Conservation (phyloP, 192 early-diverging fungal genomes). For the Hyaloraphidium curvatum region DNA sequence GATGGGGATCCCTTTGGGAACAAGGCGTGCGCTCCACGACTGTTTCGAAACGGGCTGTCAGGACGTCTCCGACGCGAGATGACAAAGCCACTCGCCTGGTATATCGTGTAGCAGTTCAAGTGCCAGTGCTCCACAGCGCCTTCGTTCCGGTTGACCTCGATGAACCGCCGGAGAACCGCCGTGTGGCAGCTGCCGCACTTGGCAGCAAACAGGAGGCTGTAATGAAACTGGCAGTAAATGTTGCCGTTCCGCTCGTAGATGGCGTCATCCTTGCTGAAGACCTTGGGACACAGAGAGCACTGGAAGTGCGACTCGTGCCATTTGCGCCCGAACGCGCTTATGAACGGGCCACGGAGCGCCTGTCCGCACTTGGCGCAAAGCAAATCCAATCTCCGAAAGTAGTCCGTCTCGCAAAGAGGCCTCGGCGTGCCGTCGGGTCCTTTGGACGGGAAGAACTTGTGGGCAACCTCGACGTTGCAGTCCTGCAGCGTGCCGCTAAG, state of each 20-base stretch:
- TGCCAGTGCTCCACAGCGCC: slow-evolving; percentile 80
- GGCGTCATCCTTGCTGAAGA: slow-evolving; percentile 87
- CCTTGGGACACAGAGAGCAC: slow-evolving; percentile 72
- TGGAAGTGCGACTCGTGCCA: slow-evolving; percentile 97
- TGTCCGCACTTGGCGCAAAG: slow-evolving; percentile 71
- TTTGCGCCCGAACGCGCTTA: slow-evolving; percentile 78
- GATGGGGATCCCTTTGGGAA: no score
- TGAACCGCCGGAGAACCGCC: slow-evolving; percentile 88
- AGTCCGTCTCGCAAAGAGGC: slow-evolving; percentile 73
- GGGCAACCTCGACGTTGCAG: slow-evolving; percentile 53
- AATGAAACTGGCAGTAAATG: slow-evolving; percentile 90
- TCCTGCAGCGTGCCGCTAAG: no score
- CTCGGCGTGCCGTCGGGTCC: slow-evolving; percentile 29
- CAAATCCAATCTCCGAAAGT: slow-evolving; percentile 63
- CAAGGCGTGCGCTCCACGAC: no score
- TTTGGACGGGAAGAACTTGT: slow-evolving; percentile 66
- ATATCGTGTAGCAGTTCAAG: slow-evolving; percentile 99
- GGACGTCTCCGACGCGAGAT: no score
- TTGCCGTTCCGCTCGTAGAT: slow-evolving; percentile 89
- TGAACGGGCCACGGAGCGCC: slow-evolving; percentile 76
- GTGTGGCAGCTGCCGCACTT: slow-evolving; percentile 93
- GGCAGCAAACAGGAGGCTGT: slow-evolving; percentile 69
- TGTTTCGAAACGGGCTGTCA: no score
- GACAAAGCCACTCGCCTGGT: slow-evolving; percentile 45
- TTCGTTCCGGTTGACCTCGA: slow-evolving; percentile 67